These are phyloP conservation scores for Lodderomyces orthopsilosis DNA, from an alignment of 1,139 yeast genomes.

Conservation along the genomic window DNA sequence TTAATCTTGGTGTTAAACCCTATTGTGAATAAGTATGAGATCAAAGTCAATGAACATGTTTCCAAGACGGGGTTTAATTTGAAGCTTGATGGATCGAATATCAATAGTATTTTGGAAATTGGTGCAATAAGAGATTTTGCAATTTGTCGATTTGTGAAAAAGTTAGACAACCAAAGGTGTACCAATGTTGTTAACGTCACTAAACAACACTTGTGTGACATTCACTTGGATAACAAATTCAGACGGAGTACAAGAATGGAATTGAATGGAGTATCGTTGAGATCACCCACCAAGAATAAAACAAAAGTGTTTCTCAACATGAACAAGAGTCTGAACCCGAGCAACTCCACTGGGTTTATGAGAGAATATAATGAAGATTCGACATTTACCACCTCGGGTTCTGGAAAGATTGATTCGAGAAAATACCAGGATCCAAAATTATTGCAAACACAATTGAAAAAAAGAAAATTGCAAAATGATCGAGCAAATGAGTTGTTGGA, in stretches of 20 bases:
- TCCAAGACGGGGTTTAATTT: slow-evolving; percentile 52
- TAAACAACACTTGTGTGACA: slow-evolving; percentile 60
- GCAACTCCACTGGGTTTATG: slow-evolving; percentile 13
- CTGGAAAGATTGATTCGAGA: slow-evolving; percentile 12
- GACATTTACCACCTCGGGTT: slow-evolving; percentile 10
- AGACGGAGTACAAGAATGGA: slow-evolving; percentile 66
- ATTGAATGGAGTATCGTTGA: slow-evolving; percentile 57
- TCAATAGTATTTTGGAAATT: slow-evolving; percentile 60
- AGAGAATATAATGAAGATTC: slow-evolving; percentile 27
- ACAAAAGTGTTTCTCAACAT: slow-evolving; percentile 18
- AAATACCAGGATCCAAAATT: slow-evolving; percentile 48
- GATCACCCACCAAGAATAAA: slow-evolving; percentile 32
- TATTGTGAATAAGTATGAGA: slow-evolving; percentile 31
- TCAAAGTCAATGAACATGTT: slow-evolving; percentile 6
- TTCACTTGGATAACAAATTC: slow-evolving; percentile 61
- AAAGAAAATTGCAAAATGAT: slow-evolving; percentile 31
- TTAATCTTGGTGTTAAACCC: slow-evolving; percentile 78
- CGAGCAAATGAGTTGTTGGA: slow-evolving; percentile 35
- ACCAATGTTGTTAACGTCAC: slow-evolving; percentile 55
- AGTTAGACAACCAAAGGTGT: slow-evolving; percentile 51
- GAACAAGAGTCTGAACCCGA: not conserved
- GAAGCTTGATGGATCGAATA: slow-evolving; percentile 45
- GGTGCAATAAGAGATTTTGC: slow-evolving; percentile 75
- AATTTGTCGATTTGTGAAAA: slow-evolving; percentile 52
- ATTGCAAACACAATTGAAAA: slow-evolving; percentile 33